Conservation (phyloP, 441 rosid genomes). For the Adansonia gregorii region DNA sequence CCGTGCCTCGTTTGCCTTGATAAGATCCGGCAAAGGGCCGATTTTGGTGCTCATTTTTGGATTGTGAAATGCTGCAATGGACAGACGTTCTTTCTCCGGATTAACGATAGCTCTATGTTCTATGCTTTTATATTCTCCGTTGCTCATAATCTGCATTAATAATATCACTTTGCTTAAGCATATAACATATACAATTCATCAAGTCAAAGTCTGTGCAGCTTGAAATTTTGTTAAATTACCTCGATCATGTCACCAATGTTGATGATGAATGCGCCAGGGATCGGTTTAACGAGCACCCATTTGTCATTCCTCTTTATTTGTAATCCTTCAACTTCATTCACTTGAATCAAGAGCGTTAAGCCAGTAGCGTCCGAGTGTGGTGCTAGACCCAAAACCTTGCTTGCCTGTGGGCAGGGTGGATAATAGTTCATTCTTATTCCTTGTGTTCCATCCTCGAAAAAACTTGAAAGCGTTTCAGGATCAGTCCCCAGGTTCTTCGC, state of each 20-base stretch:
- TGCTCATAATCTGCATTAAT: constrained; percentile 33
- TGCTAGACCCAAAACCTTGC: constrained; percentile 39
- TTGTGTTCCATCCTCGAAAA: constrained; percentile 40
- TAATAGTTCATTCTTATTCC: constrained; percentile 51
- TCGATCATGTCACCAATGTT: constrained; percentile 49
- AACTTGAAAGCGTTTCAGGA: constrained; percentile 26
- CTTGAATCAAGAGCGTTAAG: constrained; percentile 44
- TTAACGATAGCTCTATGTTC: constrained; percentile 41
- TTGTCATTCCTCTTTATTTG: constrained; percentile 47
- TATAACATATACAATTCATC: neutral
- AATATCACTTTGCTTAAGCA: neutral
- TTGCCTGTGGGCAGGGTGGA: constrained; percentile 41
- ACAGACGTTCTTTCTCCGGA: constrained; percentile 34
- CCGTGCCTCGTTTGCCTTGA: constrained; percentile 11
- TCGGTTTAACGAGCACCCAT: constrained; percentile 47
- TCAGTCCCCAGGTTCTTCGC: constrained; percentile 44
- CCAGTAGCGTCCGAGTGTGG: constrained; percentile 51
- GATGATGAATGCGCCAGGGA: constrained; percentile 42
- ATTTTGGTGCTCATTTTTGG: constrained; percentile 20
- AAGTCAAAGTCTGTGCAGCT: neutral
- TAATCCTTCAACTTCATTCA: constrained; percentile 44
- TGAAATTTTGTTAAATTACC: constrained; percentile 31
- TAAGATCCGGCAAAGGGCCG: constrained; percentile 34
- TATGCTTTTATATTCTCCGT: constrained; percentile 32
- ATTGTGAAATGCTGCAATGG: constrained; percentile 37